phyloP scores from a whole-genome alignment of 306 rosid species.

The Delonix regia region DNA sequence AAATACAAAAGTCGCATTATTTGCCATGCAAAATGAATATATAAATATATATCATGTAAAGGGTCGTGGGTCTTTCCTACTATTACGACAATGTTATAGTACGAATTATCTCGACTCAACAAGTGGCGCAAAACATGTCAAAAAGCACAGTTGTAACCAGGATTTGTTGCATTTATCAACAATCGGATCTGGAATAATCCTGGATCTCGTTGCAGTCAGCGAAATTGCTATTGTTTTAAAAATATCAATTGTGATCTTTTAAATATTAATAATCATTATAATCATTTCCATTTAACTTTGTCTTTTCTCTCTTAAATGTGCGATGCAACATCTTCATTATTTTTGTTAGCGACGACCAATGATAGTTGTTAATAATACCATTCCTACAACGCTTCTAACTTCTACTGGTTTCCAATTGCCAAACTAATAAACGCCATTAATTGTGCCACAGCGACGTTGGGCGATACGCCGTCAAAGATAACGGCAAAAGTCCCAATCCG shows the following conservation, averaged over 20 bases:
- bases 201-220: background rate
- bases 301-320: background rate
- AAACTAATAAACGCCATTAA: background rate
- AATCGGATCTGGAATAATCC: background rate
- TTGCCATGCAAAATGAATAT: too few species aligned
- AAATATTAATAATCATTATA: background rate
- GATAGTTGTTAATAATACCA: background rate
- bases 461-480: background rate
- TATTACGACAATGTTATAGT: too few species aligned
- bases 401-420: too few species aligned
- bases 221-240: background rate
- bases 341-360: background rate
- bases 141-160: too few species aligned
- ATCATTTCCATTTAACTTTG: background rate
- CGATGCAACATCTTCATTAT: background rate
- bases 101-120: too few species aligned
- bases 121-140: too few species aligned
- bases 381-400: background rate
- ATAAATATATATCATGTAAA: too few species aligned
- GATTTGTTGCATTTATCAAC: too few species aligned
- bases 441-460: background rate
- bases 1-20: too few species aligned
- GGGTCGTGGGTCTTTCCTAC: too few species aligned
- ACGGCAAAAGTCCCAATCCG: background rate
- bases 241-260: background rate